Percentiles rank a stretch among this genome's conserved stretches.
phyloP scores from a whole-genome alignment of 352 stramenopile species.

The Pythium plurisporium region DNA sequence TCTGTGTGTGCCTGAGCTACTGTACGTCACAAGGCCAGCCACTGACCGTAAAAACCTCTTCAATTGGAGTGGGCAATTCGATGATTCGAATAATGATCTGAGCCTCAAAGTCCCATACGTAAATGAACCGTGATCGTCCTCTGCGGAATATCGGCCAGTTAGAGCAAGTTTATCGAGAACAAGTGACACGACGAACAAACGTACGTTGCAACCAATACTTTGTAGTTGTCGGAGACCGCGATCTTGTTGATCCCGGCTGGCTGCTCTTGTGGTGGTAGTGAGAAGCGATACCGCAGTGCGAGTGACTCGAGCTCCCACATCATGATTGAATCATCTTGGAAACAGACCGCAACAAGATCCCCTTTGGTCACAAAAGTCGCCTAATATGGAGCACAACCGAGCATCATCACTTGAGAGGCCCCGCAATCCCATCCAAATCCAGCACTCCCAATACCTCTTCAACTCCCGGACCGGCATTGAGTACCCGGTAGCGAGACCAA shows the following conservation, averaged over 20 bases:
- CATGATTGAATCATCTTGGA: conserved; percentile 82
- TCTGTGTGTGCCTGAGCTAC: no score
- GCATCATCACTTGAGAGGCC: no score
- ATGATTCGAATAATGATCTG: conserved; percentile 86
- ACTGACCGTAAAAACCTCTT: conserved; percentile 58
- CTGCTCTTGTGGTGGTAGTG: conserved; percentile 57
- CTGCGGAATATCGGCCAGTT: conserved; percentile 20
- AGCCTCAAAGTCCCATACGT: conserved; percentile 80
- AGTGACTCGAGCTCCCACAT: conserved; percentile 82
- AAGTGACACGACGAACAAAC: not conserved
- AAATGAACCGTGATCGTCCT: conserved; percentile 69
- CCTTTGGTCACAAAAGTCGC: conserved; percentile 54
- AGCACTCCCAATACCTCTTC: conserved; percentile 28
- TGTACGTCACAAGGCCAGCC: no score
- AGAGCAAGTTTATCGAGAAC: not conserved
- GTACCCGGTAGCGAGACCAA: conserved; percentile 75
- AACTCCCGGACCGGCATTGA: conserved; percentile 70
- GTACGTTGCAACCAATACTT: conserved; percentile 76
- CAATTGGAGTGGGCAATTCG: conserved; percentile 66
- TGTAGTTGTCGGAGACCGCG: conserved; percentile 67
- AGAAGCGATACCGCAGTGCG: conserved; percentile 67
- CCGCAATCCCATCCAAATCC: no score
- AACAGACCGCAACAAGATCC: conserved; percentile 74
- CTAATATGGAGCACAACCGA: conserved; percentile 8
- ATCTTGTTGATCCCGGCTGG: conserved; percentile 59